Base-by-base conservation (phyloP, 2,329 filamentous ascomycete species). In the Pseudogymnoascus sp. region DNA sequence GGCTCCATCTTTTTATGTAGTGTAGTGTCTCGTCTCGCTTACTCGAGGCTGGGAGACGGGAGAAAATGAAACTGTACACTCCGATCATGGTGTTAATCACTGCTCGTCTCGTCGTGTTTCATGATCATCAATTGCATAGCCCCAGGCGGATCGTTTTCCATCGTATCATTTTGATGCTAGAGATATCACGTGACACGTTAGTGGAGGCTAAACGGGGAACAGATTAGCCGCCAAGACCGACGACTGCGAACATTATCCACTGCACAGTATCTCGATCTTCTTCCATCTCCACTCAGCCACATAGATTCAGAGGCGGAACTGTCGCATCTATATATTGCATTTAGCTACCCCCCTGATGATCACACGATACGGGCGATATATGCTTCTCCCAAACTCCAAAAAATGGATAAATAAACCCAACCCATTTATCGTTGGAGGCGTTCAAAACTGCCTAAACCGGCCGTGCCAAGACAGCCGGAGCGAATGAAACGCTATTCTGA, bases 1-100 rank as follows among this genome's bases (percentile, higher is more conserved):
- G 51, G 76, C 70, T 57, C 51, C 28, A 57, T 57, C 51, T 57
- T 36, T 57, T 36, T 21, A 57, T 57, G 28, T 57, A 57, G 28
- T 34, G 28, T 21, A 34, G 25, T 36, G 51, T 57, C 28, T 57
- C 51, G 28, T 21, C 28, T 57, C 28, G n/a, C 28, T 21, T 57
- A 57, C 51, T 57, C n/a, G 51, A 34, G 28, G 25, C 48, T 57
- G 48, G 48, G 48, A 57, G 25, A 34, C 51, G 5, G 25, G 16
- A 57, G 25, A 57, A 34, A 34, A 36, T 34, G 51, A 57, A 57
- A 57, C 51, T 6, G 28, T 57, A 36, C 28, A 14, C 28, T 21
- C 28, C 6, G 11, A 34, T 34, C 11, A 14, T 57, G 25, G 6
- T 13, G 51, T 57, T 34, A 13, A 57, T 57, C 51, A 57, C 16